Evolutionary conservation across 441 rosid genomes (phyloP).

Genomic region (Populus trichocarpa): DNA sequence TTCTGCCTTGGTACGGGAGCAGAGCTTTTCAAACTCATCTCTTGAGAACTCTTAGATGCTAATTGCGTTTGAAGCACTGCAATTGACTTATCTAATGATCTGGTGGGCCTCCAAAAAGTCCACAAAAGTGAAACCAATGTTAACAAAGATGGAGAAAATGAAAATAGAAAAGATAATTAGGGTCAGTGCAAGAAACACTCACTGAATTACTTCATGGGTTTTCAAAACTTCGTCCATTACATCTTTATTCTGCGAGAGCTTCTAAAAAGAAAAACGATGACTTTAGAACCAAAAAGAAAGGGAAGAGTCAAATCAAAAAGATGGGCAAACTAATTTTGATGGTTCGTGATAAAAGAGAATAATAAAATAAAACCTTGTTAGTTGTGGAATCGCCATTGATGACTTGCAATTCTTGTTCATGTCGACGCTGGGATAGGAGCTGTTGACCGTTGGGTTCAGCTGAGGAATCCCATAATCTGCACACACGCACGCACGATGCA

Average conservation of each 20-base stretch:
- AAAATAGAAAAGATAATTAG: not conserved
- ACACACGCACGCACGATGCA: not conserved
- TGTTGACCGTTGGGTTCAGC: constrained; percentile 36
- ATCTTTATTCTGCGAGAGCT: constrained; percentile 23
- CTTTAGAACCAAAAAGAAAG: not conserved
- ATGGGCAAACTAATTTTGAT: not conserved
- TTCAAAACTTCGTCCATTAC: constrained; percentile 58
- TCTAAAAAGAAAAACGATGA: constrained; percentile 23
- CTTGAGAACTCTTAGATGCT: constrained; percentile 78
- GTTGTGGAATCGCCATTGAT: constrained; percentile 48
- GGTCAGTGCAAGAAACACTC: constrained; percentile 22
- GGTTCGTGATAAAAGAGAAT: not conserved
- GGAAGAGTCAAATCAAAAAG: not conserved
- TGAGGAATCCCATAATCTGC: constrained; percentile 42
- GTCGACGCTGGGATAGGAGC: constrained; percentile 42
- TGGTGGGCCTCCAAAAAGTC: constrained; percentile 28
- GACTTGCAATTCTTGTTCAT: constrained; percentile 56
- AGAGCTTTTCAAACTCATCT: constrained; percentile 47
- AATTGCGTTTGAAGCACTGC: constrained; percentile 80
- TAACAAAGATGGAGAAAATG: not conserved
- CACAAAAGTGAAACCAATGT: not conserved
- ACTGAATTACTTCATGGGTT: constrained; percentile 77
- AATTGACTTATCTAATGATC: constrained; percentile 78
- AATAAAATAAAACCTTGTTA: constrained; percentile 39
- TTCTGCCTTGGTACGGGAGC: constrained; percentile 56